These are phyloP conservation scores for Rhizopogon salebrosus DNA, from an alignment of 768 basidiomycete species.

Conservation along the genomic window DNA sequence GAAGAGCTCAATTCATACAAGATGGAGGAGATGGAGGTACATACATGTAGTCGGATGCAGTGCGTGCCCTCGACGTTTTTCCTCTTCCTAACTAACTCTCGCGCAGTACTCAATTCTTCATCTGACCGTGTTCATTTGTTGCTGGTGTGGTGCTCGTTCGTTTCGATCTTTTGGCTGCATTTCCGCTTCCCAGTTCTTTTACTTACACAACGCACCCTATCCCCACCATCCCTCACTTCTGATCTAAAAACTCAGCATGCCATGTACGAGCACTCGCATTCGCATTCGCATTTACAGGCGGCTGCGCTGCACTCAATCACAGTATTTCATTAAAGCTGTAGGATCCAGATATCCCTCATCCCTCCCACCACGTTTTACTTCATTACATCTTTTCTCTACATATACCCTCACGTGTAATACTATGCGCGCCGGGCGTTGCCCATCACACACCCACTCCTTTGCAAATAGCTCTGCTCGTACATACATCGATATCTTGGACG, in stretches of 20 bases:
- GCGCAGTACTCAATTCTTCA: constrained; percentile 81
- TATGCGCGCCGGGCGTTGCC: constrained; percentile 18
- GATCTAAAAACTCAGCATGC: constrained; percentile 8
- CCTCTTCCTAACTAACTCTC: constrained; percentile 7
- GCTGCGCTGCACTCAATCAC: constrained; percentile 13
- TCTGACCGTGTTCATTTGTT: constrained; percentile 38
- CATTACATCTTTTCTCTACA: constrained; percentile 15
- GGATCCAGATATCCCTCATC: constrained; percentile 28
- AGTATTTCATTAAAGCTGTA: constrained; percentile 15
- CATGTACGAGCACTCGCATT: constrained; percentile 8
- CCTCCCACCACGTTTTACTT: constrained; percentile 4
- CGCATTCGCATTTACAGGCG: constrained; percentile 15
- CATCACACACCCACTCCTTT: constrained; percentile 6
- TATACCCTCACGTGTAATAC: constrained; percentile 36
- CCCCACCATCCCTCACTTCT: neutral
- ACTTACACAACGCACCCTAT: constrained; percentile 1
- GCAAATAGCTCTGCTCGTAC: constrained; percentile 7
- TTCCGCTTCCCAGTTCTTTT: neutral
- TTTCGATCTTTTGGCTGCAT: neutral
- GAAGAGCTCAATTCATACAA: constrained; percentile 98
- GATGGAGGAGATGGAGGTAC: constrained; percentile 99
- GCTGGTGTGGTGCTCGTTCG: neutral
- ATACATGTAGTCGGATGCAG: constrained; percentile 89
- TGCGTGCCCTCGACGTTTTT: constrained; percentile 36
- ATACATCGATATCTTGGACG: constrained; percentile 10